Base-by-base conservation (phyloP, 257 asterid species). In the Plantago elongata region DNA sequence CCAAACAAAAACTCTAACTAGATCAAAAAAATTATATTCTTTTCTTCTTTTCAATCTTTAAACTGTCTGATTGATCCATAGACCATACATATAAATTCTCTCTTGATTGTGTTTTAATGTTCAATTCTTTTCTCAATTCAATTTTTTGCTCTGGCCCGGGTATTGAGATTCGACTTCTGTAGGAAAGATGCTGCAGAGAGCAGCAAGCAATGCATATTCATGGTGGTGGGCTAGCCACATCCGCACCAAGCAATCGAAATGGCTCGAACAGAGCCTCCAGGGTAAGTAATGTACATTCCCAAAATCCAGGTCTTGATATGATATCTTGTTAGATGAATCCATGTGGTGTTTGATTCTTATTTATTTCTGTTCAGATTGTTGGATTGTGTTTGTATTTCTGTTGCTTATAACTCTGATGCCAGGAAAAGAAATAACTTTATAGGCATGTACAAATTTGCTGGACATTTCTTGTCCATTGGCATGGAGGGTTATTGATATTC, bases 161-260 rank as follows among this genome's bases (percentile, higher is more conserved):
- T 40, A 37, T 54, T 16, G 22, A 57, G 11, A 54, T 46, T 38
- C 18, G 65, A 22, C 43, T 14, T 50, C 50, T 44, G 50, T 18
- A 17, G 38, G 2, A 38, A 69, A 61, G 56, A 83, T 84, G 90
- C 71, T 84, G 72, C 90, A 84, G 81, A 81, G 90, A 68, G 87
- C 90, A 15, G 90, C 90, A 43, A 76, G 70, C 79, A 77, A 81
- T 67, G 90, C 90, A 13, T 84, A 77, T 72, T 84, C 90, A 66
- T 83, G 90, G 90, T 83, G 90, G 90, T 83, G 90, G 90, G 84
- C 90, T 5, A 75, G 81, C 77, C 90, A 83, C 67, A 78, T 83
- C 43, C 76, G 90, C 30, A 83, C 90, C 0, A 83, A 83, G 83
- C 90, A 83, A 67, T 69, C 83, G 7, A 83, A 83, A 80, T 83